Percentiles rank a stretch among this genome's conserved stretches.
Conservation (phyloP, 768 basidiomycete species). For the Phlebiopsis gigantea region DNA sequence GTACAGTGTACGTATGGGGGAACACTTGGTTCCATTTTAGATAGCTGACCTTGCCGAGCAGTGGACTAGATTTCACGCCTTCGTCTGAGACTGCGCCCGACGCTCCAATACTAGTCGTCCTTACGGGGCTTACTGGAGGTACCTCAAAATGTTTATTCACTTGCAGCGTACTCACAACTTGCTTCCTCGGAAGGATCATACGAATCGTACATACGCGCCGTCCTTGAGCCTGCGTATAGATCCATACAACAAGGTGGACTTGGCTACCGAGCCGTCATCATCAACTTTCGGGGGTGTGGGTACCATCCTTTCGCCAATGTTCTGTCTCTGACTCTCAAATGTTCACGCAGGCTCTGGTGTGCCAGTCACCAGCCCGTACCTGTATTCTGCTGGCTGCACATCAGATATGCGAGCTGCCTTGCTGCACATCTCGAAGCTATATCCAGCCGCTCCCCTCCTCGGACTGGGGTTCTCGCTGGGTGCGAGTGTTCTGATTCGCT, state of each 20-base stretch:
- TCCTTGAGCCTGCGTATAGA: conserved; percentile 67
- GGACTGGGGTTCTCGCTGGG: conserved; percentile 90
- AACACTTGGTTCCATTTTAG: too few species aligned
- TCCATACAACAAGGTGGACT: too few species aligned
- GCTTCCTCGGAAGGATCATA: too few species aligned
- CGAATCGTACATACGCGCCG: conserved; percentile 78
- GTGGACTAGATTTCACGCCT: too few species aligned
- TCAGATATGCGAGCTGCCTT: conserved; percentile 78
- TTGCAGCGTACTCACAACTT: too few species aligned
- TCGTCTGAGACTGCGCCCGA: too few species aligned
- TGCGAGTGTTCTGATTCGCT: conserved; percentile 80
- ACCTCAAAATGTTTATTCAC: too few species aligned
- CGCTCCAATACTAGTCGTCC: too few species aligned
- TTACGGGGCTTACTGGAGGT: too few species aligned
- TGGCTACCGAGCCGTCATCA: conserved; percentile 79
- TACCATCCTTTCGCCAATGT: background rate
- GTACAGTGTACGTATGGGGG: too few species aligned
- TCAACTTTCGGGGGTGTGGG: conserved; percentile 87
- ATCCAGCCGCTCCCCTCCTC: conserved; percentile 72
- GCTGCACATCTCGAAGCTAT: conserved; percentile 60
- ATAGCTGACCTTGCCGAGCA: too few species aligned
- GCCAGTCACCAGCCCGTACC: conserved; percentile 68
- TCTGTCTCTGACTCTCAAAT: background rate
- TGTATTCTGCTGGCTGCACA: conserved; percentile 84
- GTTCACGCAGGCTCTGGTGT: conserved; percentile 61